Percentiles rank a stretch among this genome's conserved stretches.
Conservation (phyloP, 257 asterid genomes). For the Petunia axillaris region DNA sequence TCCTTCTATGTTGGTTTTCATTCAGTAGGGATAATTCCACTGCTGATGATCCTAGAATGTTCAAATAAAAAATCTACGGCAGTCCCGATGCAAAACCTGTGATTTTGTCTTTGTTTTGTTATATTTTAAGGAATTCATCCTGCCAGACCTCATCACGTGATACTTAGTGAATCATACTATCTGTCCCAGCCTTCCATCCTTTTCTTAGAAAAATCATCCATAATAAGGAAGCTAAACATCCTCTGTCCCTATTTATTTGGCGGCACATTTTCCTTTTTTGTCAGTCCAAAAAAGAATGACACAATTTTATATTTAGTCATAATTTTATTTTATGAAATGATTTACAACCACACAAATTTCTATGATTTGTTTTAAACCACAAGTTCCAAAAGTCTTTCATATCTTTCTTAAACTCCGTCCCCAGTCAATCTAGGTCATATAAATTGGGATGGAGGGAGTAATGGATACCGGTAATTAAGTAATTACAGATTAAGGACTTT, state of each 20-base stretch:
- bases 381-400: too few species aligned
- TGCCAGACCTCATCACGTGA: not conserved
- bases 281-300: too few species aligned
- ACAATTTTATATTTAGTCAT: too few species aligned
- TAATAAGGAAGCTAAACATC: not conserved
- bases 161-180: conserved; percentile 12
- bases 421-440: too few species aligned
- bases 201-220: not conserved
- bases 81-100: conserved; percentile 4
- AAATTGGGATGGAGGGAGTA: not conserved
- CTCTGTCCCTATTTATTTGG: not conserved
- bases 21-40: conserved; percentile 5
- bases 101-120: not conserved
- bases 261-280: not conserved
- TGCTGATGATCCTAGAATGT: not conserved
- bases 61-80: not conserved
- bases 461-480: not conserved
- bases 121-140: not conserved
- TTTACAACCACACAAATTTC: too few species aligned
- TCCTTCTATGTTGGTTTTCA: conserved; percentile 3
- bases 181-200: conserved; percentile 21
- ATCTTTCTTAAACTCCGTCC: too few species aligned
- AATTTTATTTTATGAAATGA: too few species aligned
- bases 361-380: not conserved
- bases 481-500: not conserved